phyloP scores from a whole-genome alignment of 1,139 yeast species.

The Lodderomyces parapsilosis region DNA sequence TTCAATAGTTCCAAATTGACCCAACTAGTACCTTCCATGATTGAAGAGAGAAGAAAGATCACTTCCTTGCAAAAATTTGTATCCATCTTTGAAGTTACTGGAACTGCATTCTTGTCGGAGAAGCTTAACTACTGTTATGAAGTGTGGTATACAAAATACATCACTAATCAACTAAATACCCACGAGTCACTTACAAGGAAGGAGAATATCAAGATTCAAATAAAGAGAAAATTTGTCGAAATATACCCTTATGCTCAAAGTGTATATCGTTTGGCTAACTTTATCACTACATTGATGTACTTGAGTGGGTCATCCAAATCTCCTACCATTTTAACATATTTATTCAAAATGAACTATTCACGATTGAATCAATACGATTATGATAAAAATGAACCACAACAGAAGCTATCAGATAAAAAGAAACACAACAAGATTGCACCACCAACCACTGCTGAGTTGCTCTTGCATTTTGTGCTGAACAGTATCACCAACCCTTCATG shows the following conservation, averaged over 20 bases:
- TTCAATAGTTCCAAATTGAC: conserved; percentile 36
- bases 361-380: conserved; percentile 67
- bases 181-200: conserved; percentile 30
- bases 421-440: conserved; percentile 44
- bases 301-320: conserved; percentile 68
- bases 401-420: conserved; percentile 32
- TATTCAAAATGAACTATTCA: conserved; percentile 67
- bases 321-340: conserved; percentile 60
- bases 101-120: conserved; percentile 66
- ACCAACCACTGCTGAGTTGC: conserved; percentile 48
- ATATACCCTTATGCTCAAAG: conserved; percentile 62
- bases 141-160: conserved; percentile 55
- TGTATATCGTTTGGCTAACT: conserved; percentile 45
- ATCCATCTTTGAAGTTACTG: conserved; percentile 62
- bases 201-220: conserved; percentile 27
- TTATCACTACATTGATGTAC: conserved; percentile 64
- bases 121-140: conserved; percentile 70
- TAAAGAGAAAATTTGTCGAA: conserved; percentile 51
- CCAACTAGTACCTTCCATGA: conserved; percentile 46
- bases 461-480: conserved; percentile 29
- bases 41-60: conserved; percentile 57
- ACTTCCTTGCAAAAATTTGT: conserved; percentile 54
- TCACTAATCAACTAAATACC: conserved; percentile 45
- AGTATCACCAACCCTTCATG: conserved; percentile 42
- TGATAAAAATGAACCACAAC: conserved; percentile 47